Evolutionary conservation across 1,139 yeast species (phyloP).

Genomic region (Hanseniaspora uvarum): DNA sequence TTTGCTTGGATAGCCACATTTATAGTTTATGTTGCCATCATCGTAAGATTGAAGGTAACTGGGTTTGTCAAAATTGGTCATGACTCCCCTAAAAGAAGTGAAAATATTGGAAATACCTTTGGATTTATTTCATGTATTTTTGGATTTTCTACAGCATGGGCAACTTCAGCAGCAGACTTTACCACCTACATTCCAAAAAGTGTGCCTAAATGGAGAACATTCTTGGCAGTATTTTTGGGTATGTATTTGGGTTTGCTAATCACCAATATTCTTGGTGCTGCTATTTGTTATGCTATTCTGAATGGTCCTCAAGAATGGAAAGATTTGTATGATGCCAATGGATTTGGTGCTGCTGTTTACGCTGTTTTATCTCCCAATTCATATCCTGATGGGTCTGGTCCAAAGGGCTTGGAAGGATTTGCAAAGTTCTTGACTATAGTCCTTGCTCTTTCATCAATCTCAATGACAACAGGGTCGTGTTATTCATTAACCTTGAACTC

Average conservation of each 20-base stretch:
- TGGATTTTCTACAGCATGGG: constrained; percentile 88
- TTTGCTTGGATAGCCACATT: constrained; percentile 74
- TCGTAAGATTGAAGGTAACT: constrained; percentile 58
- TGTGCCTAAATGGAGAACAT: constrained; percentile 45
- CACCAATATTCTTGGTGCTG: constrained; percentile 69
- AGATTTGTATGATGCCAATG: constrained; percentile 33
- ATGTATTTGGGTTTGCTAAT: constrained; percentile 69
- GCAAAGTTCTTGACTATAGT: constrained; percentile 83
- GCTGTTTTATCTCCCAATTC: constrained; percentile 67
- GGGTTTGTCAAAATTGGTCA: constrained; percentile 41
- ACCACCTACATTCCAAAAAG: constrained; percentile 63
- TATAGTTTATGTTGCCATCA: constrained; percentile 56
- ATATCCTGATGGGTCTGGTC: constrained; percentile 32
- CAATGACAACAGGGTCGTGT: constrained; percentile 86
- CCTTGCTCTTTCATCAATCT: constrained; percentile 70
- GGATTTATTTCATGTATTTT: constrained; percentile 71
- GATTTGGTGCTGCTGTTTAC: constrained; percentile 75
- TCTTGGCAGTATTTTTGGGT: constrained; percentile 50
- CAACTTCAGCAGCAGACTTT: constrained; percentile 78
- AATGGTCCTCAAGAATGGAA: constrained; percentile 29
- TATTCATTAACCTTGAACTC: constrained; percentile 79
- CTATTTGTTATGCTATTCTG: constrained; percentile 49
- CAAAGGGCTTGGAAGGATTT: constrained; percentile 70
- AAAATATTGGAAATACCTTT: constrained; percentile 60
- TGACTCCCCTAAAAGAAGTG: constrained; percentile 33